Percentiles rank a stretch among this genome's conserved stretches.
Conservation (phyloP, 805 yeast genomes). For the Metschnikowia anglica region DNA sequence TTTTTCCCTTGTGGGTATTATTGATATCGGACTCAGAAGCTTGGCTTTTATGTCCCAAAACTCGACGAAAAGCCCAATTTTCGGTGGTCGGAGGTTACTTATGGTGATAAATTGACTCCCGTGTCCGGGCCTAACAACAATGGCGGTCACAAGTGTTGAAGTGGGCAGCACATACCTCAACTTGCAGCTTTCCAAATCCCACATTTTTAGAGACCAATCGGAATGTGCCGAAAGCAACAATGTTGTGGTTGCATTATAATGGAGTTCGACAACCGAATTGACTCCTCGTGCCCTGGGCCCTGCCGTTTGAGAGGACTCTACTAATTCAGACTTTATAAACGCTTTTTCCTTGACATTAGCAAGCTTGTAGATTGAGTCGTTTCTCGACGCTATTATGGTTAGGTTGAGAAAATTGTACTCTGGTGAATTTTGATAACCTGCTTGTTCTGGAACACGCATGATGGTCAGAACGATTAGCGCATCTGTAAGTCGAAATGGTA, state of each 20-base stretch:
- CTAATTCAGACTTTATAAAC: slow-evolving; percentile 1
- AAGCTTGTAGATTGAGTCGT: slow-evolving; percentile 13
- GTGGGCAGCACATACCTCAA: slow-evolving; percentile 16
- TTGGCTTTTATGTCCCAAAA: slow-evolving; percentile 20
- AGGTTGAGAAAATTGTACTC: slow-evolving; percentile 18
- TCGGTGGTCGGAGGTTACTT: slow-evolving; percentile 16
- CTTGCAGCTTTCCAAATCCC: slow-evolving; percentile 12
- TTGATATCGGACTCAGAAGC: slow-evolving; percentile 13
- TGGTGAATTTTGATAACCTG: slow-evolving; percentile 14
- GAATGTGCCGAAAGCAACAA: slow-evolving; percentile 17
- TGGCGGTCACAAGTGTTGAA: slow-evolving; percentile 11
- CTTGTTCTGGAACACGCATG: slow-evolving; percentile 2
- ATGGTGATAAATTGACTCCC: slow-evolving; percentile 16
- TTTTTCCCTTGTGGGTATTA: slow-evolving; percentile 12
- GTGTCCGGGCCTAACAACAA: slow-evolving; percentile 15
- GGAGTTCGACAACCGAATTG: slow-evolving; percentile 13
- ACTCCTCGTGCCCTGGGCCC: slow-evolving; percentile 7
- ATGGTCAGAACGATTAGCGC: slow-evolving; percentile 6
- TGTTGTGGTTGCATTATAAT: slow-evolving; percentile 4
- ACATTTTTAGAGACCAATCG: slow-evolving; percentile 18
- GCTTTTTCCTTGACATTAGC: slow-evolving; percentile 12
- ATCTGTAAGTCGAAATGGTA: slow-evolving; percentile 4
- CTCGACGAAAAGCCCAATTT: slow-evolving; percentile 14
- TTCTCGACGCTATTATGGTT: slow-evolving; percentile 11
- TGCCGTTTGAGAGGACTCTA: not conserved